Evolutionary conservation across 1,139 yeast genomes (phyloP).

Genomic region (Sugiyamaella castrensis): DNA sequence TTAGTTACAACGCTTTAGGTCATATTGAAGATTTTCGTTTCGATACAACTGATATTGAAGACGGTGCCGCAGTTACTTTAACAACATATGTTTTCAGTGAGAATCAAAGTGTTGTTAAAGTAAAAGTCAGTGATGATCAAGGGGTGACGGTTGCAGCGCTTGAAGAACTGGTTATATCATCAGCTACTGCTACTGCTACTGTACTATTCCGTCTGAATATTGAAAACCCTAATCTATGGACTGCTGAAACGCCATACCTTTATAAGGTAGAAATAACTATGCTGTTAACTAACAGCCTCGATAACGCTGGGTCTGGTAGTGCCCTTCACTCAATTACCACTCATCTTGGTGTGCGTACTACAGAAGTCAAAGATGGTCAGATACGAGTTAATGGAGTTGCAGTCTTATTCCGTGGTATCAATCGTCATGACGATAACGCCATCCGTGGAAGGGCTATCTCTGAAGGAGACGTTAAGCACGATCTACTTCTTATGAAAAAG

Average conservation of each 20-base stretch:
- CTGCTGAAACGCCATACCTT: constrained; percentile 39
- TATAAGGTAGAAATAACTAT: constrained; percentile 28
- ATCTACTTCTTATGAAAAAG: constrained; percentile 37
- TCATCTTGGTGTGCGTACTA: constrained; percentile 37
- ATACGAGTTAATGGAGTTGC: constrained; percentile 36
- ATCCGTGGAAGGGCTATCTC: constrained; percentile 39
- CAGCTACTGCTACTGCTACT: background rate
- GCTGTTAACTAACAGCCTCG: background rate
- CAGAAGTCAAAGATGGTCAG: constrained; percentile 33
- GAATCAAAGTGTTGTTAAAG: constrained; percentile 1
- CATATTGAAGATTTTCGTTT: constrained; percentile 26
- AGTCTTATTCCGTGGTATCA: constrained; percentile 36
- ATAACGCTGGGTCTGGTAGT: constrained; percentile 12
- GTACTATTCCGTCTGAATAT: constrained; percentile 12
- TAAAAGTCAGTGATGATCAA: constrained; percentile 2
- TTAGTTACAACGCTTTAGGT: constrained; percentile 19
- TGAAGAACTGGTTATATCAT: background rate
- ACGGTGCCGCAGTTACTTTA: constrained; percentile 10
- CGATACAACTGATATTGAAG: constrained; percentile 15
- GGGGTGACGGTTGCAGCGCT: background rate
- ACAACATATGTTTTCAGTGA: constrained; percentile 2
- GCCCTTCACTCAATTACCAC: constrained; percentile 27
- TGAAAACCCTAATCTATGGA: constrained; percentile 34
- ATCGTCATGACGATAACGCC: constrained; percentile 41
- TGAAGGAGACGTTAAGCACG: constrained; percentile 34